Percentiles rank a stretch among this genome's conserved stretches.
Evolutionary conservation across 345 rosid species (phyloP).

Genomic region (Salix udensis): DNA sequence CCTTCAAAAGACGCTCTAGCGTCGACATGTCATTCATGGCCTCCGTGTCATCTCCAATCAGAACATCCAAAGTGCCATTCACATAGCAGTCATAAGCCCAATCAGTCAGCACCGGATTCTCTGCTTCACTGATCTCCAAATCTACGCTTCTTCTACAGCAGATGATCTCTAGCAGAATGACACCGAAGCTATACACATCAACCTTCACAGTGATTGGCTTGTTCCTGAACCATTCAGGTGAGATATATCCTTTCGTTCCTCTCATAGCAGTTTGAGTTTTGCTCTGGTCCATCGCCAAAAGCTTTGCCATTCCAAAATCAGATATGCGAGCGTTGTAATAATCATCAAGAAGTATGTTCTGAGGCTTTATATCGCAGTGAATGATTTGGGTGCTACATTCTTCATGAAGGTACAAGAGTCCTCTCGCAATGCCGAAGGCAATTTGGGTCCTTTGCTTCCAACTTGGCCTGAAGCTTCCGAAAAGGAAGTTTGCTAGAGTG

Average conservation of each 20-base stretch:
- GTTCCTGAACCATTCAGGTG: constrained; percentile 16
- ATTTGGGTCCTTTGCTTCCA: constrained; percentile 20
- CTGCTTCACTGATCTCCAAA: background rate
- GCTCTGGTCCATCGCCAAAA: constrained; percentile 12
- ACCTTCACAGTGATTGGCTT: background rate
- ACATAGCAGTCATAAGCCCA: constrained; percentile 19
- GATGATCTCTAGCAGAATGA: constrained; percentile 7
- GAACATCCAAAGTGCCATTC: constrained; percentile 1
- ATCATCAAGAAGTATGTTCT: constrained; percentile 34
- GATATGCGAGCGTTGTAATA: constrained; percentile 22
- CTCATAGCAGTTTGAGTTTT: background rate
- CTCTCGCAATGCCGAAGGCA: constrained; percentile 13
- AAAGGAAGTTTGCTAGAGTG: constrained; percentile 18
- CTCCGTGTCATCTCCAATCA: constrained; percentile 16
- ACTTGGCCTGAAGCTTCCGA: background rate
- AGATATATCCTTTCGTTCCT: background rate
- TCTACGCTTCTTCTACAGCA: background rate
- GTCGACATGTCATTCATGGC: constrained; percentile 4
- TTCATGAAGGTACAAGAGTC: constrained; percentile 14
- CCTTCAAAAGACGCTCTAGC: constrained; percentile 4
- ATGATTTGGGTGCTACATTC: constrained; percentile 22
- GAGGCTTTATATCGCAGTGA: constrained; percentile 43
- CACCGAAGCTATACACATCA: constrained; percentile 17
- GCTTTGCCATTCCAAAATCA: constrained; percentile 41
- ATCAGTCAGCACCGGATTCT: constrained; percentile 1